Conservation (phyloP, 2,329 filamentous ascomycete species). For the Metarhizium sp. region DNA sequence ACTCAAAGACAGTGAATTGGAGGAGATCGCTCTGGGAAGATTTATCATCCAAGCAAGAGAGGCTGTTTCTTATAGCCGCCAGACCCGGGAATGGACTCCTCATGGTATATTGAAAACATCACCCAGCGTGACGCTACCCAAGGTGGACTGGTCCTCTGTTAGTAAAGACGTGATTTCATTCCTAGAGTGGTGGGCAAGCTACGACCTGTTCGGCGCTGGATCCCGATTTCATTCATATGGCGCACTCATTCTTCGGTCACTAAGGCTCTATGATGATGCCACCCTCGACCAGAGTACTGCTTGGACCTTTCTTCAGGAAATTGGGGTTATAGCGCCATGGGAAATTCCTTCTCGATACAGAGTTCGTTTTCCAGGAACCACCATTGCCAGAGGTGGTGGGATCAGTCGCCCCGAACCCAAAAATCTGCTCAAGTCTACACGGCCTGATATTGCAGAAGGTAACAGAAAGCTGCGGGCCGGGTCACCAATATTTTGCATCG, state of each 20-base stretch:
- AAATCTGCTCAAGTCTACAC: constrained; percentile 22
- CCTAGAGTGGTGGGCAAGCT: constrained; percentile 58
- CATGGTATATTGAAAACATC: constrained; percentile 34
- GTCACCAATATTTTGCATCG: constrained; percentile 64
- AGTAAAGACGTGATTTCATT: constrained; percentile 51
- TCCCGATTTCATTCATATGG: constrained; percentile 52
- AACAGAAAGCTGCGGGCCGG: constrained; percentile 49
- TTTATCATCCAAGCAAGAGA: constrained; percentile 42
- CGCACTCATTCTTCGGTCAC: constrained; percentile 52
- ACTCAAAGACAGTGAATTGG: constrained; percentile 11
- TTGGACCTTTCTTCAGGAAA: constrained; percentile 65
- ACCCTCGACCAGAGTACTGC: constrained; percentile 32
- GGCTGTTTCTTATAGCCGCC: constrained; percentile 42
- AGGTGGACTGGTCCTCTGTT: constrained; percentile 18
- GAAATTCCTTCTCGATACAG: constrained; percentile 58
- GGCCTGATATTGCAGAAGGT: constrained; percentile 34
- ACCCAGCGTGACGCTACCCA: constrained; percentile 12
- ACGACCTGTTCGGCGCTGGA: constrained; percentile 39
- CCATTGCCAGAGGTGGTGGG: constrained; percentile 32
- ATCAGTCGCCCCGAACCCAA: constrained; percentile 26
- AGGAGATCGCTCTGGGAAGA: constrained; percentile 18
- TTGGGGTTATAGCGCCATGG: constrained; percentile 62
- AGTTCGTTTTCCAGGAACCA: constrained; percentile 40
- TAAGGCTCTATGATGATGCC: constrained; percentile 47
- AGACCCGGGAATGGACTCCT: constrained; percentile 36